Percentiles rank a stretch among this genome's conserved stretches.
These are phyloP conservation scores for Apiotrichum sp. DNA, from an alignment of 1,284 basidiomycete genomes.

Conservation along the genomic window DNA sequence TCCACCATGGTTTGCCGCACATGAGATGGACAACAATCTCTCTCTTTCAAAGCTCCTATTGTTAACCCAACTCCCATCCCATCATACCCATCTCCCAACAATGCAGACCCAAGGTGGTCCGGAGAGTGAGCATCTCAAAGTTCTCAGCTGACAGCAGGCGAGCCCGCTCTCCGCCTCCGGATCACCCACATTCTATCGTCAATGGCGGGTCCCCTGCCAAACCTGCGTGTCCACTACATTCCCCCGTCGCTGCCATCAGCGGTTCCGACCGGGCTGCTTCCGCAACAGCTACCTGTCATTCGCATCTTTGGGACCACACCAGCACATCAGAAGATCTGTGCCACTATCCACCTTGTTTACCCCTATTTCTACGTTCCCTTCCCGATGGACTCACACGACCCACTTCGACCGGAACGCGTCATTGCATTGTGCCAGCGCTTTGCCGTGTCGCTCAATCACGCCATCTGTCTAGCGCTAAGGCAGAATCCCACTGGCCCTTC, in stretches of 20 bases:
- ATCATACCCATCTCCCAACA: too few relatives aligned
- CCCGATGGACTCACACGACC: slow-evolving; percentile 47
- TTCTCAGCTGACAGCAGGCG: background rate
- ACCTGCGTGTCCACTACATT: slow-evolving; percentile 27
- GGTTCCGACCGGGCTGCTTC: slow-evolving; percentile 41
- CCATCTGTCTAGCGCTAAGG: slow-evolving; percentile 42
- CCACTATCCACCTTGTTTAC: slow-evolving; percentile 74
- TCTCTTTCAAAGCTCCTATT: too few relatives aligned
- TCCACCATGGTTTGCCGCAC: too few relatives aligned
- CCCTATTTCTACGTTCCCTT: slow-evolving; percentile 56
- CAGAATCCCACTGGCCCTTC: slow-evolving; percentile 35
- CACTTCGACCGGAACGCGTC: slow-evolving; percentile 44
- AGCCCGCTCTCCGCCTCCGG: slow-evolving; percentile 39
- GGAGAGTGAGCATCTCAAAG: slow-evolving; percentile 10
- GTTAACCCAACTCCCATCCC: too few relatives aligned
- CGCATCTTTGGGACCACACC: slow-evolving; percentile 83
- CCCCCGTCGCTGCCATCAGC: slow-evolving; percentile 56
- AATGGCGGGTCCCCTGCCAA: slow-evolving; percentile 36
- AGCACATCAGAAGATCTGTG: slow-evolving; percentile 68
- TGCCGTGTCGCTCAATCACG: slow-evolving; percentile 43
- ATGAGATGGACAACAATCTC: too few relatives aligned
- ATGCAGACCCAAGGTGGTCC: slow-evolving; percentile 15
- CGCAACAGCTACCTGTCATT: slow-evolving; percentile 67
- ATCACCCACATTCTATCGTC: slow-evolving; percentile 48
- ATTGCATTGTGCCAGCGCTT: slow-evolving; percentile 42